A percentile compares a stretch with the other conserved stretches of the same genome.
phyloP scores from a whole-genome alignment of 1,284 basidiomycete genomes.

The Ceratobasidium sp. region DNA sequence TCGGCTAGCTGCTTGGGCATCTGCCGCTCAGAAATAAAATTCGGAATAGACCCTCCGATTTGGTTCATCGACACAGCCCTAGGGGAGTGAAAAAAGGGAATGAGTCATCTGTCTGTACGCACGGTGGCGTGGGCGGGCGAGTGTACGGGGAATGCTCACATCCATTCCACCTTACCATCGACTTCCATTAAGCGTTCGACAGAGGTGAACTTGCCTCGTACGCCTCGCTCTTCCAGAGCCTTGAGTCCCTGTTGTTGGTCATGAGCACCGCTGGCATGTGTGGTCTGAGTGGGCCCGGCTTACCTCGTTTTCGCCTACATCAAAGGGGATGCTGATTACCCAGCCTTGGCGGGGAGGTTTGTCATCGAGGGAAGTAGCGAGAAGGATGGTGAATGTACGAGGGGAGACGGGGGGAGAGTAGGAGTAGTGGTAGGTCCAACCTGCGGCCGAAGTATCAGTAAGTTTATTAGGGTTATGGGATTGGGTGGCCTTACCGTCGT shows the following conservation, averaged over 20 bases:
- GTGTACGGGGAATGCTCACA: slow-evolving; percentile 48
- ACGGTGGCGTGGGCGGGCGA: not conserved
- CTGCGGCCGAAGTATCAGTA: slow-evolving; percentile 49
- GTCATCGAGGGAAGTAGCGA: slow-evolving; percentile 66
- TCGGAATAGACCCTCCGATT: slow-evolving; percentile 73
- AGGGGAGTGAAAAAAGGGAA: not conserved
- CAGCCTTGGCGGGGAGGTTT: slow-evolving; percentile 47
- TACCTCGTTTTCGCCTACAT: slow-evolving; percentile 51
- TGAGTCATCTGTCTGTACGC: not conserved
- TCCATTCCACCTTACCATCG: slow-evolving; percentile 75
- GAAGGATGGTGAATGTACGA: slow-evolving; percentile 78
- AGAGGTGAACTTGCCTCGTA: slow-evolving; percentile 73
- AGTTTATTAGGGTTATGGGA: not conserved
- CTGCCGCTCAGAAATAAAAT: slow-evolving; percentile 66
- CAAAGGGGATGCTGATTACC: slow-evolving; percentile 77
- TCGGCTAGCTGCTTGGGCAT: slow-evolving; percentile 70
- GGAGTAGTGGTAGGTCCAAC: slow-evolving; percentile 78
- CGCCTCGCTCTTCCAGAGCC: slow-evolving; percentile 71
- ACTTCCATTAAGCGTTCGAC: slow-evolving; percentile 73
- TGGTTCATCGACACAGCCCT: slow-evolving; percentile 79
- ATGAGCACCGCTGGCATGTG: too few relatives aligned
- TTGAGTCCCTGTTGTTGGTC: slow-evolving; percentile 63
- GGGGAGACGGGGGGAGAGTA: slow-evolving; percentile 75
- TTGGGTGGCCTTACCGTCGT: slow-evolving; percentile 17
- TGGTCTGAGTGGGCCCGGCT: not conserved